Conservation (phyloP, 805 yeast species). For the Lipomyces japonicus region DNA sequence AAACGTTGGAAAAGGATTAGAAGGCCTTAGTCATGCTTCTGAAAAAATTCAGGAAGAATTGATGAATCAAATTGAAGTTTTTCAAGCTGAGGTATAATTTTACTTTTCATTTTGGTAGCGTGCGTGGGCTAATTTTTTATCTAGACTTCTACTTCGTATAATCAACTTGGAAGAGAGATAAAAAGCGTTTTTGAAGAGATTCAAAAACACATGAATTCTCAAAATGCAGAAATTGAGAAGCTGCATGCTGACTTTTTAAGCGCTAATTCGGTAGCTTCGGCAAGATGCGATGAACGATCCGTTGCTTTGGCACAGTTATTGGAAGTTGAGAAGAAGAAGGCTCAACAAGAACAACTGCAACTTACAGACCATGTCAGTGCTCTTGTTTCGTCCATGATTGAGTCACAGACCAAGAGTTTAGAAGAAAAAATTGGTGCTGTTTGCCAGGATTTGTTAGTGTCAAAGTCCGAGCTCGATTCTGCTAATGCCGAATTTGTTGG, state of each 20-base stretch:
- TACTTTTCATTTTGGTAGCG: no score
- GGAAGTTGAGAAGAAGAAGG: slow-evolving; percentile 15
- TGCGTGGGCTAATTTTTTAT: no score
- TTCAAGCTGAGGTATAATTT: slow-evolving; percentile 17
- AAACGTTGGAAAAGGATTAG: slow-evolving; percentile 28
- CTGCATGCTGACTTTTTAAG: slow-evolving; percentile 18
- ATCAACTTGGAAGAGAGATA: slow-evolving; percentile 29
- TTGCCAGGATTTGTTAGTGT: neutral
- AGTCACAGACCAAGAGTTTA: slow-evolving; percentile 16
- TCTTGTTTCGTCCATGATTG: slow-evolving; percentile 4
- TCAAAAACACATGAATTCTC: slow-evolving; percentile 24
- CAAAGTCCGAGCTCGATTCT: slow-evolving; percentile 9
- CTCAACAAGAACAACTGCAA: slow-evolving; percentile 13
- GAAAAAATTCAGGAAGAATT: slow-evolving; percentile 27
- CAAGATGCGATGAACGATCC: slow-evolving; percentile 5
- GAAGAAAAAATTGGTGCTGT: slow-evolving; percentile 2
- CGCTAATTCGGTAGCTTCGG: slow-evolving; percentile 14
- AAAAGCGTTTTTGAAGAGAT: slow-evolving; percentile 29
- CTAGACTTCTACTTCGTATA: slow-evolving; percentile 26
- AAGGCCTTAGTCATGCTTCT: slow-evolving; percentile 21
- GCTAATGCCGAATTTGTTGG: slow-evolving; percentile 20
- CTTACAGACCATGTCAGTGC: slow-evolving; percentile 18
- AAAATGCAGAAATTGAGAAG: slow-evolving; percentile 25
- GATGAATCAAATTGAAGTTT: slow-evolving; percentile 20
- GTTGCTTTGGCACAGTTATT: slow-evolving; percentile 2